Percentiles rank a stretch among this genome's conserved stretches.
Evolutionary conservation across 305 asterid species (phyloP).

Genomic region (Fraxinus paxiana): DNA sequence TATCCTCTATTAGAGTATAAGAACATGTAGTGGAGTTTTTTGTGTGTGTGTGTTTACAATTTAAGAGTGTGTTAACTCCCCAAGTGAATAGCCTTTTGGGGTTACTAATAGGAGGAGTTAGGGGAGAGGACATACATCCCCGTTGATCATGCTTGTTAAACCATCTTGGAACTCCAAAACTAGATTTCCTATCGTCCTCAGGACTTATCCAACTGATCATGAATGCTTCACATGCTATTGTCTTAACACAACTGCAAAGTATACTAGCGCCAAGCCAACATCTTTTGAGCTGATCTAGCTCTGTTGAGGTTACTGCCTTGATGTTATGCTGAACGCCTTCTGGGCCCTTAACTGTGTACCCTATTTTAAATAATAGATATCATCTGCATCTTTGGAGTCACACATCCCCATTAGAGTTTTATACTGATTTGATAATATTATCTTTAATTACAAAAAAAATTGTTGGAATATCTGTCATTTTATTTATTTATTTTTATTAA

Average conservation of each 20-base stretch:
- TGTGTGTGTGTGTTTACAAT: not conserved
- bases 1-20: not conserved
- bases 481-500: not conserved
- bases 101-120: not conserved
- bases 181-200: not conserved
- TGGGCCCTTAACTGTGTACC: not conserved
- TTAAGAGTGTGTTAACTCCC: not conserved
- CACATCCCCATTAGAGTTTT: not conserved
- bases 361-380: not conserved
- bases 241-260: not conserved
- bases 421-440: not conserved
- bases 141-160: not conserved
- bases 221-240: not conserved
- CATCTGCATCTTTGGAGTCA: not conserved
- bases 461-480: not conserved
- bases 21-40: not conserved
- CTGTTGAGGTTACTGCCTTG: not conserved
- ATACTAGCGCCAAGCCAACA: not conserved
- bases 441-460: not conserved
- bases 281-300: not conserved
- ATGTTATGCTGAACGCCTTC: not conserved
- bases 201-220: not conserved
- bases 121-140: not conserved
- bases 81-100: not conserved
- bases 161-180: not conserved